A percentile compares a stretch with the other conserved stretches of the same genome.
phyloP scores from a whole-genome alignment of 352 stramenopile genomes.

The Phytophthora colocasiae region DNA sequence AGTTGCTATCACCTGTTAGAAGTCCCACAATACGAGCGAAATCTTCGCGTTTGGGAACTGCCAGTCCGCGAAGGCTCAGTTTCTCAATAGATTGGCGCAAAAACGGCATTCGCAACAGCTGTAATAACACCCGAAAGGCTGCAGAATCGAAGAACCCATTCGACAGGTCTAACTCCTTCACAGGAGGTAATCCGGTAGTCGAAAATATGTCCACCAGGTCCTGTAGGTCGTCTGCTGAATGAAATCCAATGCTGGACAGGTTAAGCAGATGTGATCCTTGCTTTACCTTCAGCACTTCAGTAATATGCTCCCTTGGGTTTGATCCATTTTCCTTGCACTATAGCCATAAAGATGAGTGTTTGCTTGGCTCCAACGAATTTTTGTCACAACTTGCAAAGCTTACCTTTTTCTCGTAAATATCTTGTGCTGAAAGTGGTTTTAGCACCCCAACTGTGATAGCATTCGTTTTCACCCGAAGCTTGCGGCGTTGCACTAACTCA shows the following conservation, averaged over 20 bases:
- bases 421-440: conserved; percentile 27
- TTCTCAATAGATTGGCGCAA: conserved; percentile 44
- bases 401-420: conserved; percentile 56
- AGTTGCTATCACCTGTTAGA: conserved; percentile 22
- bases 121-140: conserved; percentile 58
- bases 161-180: conserved; percentile 57
- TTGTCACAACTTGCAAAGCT: not conserved
- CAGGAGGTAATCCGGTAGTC: conserved; percentile 32
- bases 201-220: conserved; percentile 59
- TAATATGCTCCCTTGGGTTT: conserved; percentile 48
- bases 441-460: conserved; percentile 13
- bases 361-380: no score
- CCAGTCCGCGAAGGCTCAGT: conserved; percentile 55
- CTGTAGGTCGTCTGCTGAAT: conserved; percentile 57
- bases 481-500: conserved; percentile 31
- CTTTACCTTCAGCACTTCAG: conserved; percentile 46
- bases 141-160: conserved; percentile 72
- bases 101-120: conserved; percentile 46
- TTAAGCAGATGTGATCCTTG: conserved; percentile 51
- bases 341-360: not conserved
- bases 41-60: conserved; percentile 54
- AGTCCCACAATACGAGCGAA: conserved; percentile 52
- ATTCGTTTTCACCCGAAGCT: not conserved
- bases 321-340: conserved; percentile 56
- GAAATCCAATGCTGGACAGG: conserved; percentile 60